Percentiles rank a stretch among this genome's conserved stretches.
Evolutionary conservation across 2,329 filamentous ascomycete genomes (phyloP).

Genomic region (Claviceps citrina): DNA sequence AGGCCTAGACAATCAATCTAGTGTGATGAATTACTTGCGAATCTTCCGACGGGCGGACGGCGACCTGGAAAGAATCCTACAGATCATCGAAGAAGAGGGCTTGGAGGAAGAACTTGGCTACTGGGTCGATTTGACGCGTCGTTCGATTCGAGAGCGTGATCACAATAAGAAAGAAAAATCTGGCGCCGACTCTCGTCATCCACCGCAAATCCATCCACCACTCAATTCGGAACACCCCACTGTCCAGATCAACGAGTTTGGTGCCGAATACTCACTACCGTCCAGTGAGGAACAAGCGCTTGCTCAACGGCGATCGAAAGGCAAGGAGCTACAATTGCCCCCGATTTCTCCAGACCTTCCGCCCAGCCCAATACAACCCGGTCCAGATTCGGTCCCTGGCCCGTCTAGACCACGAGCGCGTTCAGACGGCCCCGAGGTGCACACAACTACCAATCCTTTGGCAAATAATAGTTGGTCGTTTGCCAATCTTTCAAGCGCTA

Average conservation of each 20-base stretch:
- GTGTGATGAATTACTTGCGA: slow-evolving; percentile 25
- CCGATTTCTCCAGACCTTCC: slow-evolving; percentile 4
- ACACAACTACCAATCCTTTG: slow-evolving; percentile 32
- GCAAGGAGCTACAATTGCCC: slow-evolving; percentile 12
- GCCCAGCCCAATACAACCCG: slow-evolving; percentile 5
- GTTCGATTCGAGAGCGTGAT: slow-evolving; percentile 14
- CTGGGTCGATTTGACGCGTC: slow-evolving; percentile 39
- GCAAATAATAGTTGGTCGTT: slow-evolving; percentile 50
- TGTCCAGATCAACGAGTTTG: background rate
- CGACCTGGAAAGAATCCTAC: slow-evolving; percentile 41
- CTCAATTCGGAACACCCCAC: background rate
- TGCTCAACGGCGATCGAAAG: slow-evolving; percentile 9
- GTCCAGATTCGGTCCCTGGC: slow-evolving; percentile 7
- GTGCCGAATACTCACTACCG: background rate
- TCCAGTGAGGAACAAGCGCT: background rate
- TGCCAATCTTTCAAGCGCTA: slow-evolving; percentile 21
- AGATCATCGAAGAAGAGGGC: slow-evolving; percentile 46
- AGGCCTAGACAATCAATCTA: slow-evolving; percentile 10
- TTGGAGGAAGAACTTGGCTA: slow-evolving; percentile 42
- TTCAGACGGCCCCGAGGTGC: slow-evolving; percentile 38
- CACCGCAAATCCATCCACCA: background rate
- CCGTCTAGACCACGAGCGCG: slow-evolving; percentile 33
- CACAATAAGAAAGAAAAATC: background rate
- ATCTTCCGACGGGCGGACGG: slow-evolving; percentile 46
- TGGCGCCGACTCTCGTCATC: background rate